These are phyloP conservation scores for Akebia trifoliata DNA, from an alignment of 164 flowering plant species.

Conservation along the genomic window DNA sequence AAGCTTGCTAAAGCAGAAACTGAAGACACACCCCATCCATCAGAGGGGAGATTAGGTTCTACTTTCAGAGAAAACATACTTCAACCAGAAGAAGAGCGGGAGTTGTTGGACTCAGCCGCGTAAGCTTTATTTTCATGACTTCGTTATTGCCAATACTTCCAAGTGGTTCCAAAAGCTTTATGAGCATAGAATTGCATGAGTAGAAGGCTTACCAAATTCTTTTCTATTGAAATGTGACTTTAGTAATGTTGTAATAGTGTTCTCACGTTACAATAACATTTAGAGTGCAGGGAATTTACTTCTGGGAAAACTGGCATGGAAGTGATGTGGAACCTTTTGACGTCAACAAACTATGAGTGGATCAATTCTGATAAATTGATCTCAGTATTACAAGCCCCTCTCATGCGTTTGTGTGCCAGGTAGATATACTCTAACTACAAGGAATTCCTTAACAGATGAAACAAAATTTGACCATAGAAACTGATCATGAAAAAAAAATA, in stretches of 20 bases:
- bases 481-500: not conserved
- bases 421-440: conserved; percentile 12
- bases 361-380: conserved; percentile 38
- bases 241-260: not conserved
- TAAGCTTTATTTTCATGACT: conserved; percentile 30
- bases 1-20: conserved; percentile 45
- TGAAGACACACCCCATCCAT: conserved; percentile 18
- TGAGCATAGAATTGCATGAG: not conserved
- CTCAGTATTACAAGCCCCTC: conserved; percentile 46
- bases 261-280: not conserved
- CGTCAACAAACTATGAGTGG: conserved; percentile 54
- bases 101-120: conserved; percentile 44
- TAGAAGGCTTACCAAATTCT: not conserved
- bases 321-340: conserved; percentile 57
- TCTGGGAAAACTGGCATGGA: conserved; percentile 64
- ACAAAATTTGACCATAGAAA: not conserved
- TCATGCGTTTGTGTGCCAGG: conserved; percentile 88
- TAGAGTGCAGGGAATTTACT: conserved; percentile 41
- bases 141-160: not conserved
- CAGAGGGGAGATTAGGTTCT: conserved; percentile 28
- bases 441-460: not conserved
- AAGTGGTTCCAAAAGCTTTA: not conserved
- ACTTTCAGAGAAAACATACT: conserved; percentile 72
- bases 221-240: not conserved
- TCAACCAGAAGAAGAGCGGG: conserved; percentile 68